phyloP scores from a whole-genome alignment of 139 green algal species.

The Monoraphidium neglectum region DNA sequence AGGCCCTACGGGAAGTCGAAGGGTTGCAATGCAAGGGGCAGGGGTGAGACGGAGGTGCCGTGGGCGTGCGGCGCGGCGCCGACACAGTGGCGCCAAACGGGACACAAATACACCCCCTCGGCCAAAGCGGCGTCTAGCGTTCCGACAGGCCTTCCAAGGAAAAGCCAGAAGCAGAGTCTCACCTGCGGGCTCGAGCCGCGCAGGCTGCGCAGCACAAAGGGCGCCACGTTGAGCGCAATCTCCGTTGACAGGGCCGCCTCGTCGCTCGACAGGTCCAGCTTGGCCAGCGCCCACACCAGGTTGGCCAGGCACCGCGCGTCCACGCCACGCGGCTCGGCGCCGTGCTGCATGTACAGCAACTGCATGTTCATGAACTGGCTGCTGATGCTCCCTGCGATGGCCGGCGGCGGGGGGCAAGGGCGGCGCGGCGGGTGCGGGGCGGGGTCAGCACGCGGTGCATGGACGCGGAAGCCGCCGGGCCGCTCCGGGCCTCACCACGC shows the following conservation, averaged over 20 bases:
- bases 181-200: constrained; percentile 43
- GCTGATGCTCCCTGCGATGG: constrained; percentile 42
- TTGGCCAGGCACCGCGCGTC: constrained; percentile 59
- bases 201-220: constrained; percentile 44
- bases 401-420: background rate
- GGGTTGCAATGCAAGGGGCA: no score
- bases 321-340: constrained; percentile 41
- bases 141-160: no score
- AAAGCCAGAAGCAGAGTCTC: no score
- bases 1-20: constrained; percentile 35
- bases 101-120: no score
- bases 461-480: no score
- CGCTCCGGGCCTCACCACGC: no score
- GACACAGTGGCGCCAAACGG: no score
- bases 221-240: constrained; percentile 42
- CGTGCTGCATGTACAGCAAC: constrained; percentile 36
- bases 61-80: no score
- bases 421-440: no score
- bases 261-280: constrained; percentile 51
- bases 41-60: no score
- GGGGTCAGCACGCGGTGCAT: no score
- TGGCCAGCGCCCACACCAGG: constrained; percentile 54
- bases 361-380: constrained; percentile 49
- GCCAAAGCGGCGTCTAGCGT: no score
- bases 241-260: constrained; percentile 37